Percentiles rank a stretch among this genome's conserved stretches.
Conservation (phyloP, 2,329 filamentous ascomycete species). For the Hysterium pulicare region DNA sequence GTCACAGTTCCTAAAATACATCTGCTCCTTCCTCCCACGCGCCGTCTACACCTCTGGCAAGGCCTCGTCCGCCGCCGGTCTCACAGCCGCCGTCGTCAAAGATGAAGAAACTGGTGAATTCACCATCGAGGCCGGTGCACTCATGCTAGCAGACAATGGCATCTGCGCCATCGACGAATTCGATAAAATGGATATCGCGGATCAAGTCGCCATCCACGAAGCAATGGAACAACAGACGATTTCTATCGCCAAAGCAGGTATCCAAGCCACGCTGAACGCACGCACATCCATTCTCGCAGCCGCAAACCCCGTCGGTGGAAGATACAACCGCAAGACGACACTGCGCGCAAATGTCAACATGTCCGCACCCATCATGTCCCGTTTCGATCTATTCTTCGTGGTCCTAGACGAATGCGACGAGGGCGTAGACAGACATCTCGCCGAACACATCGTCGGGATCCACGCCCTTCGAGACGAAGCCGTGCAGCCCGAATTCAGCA, state of each 20-base stretch:
- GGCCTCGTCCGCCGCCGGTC: conserved; percentile 92
- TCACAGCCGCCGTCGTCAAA: conserved; percentile 94
- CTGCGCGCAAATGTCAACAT: conserved; percentile 96
- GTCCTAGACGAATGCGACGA: conserved; percentile 97
- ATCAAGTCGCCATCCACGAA: conserved; percentile 99
- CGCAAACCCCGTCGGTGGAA: conserved; percentile 90
- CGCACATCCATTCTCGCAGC: conserved; percentile 93
- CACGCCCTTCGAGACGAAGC: conserved; percentile 92
- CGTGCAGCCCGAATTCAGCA: conserved; percentile 88
- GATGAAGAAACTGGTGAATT: conserved; percentile 98
- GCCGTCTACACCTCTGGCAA: conserved; percentile 98
- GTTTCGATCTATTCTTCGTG: conserved; percentile 98
- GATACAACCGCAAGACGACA: conserved; percentile 96
- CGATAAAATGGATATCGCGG: conserved; percentile 97
- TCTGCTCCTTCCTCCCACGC: conserved; percentile 93
- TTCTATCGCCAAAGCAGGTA: conserved; percentile 96
- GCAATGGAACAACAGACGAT: conserved; percentile 99
- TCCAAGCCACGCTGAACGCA: conserved; percentile 95
- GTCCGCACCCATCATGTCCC: conserved; percentile 98
- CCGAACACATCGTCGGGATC: conserved; percentile 89
- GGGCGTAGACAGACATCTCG: conserved; percentile 81
- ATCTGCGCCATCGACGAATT: conserved; percentile 99
- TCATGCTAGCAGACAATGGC: conserved; percentile 95
- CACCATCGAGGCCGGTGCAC: conserved; percentile 94
- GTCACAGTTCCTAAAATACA: conserved; percentile 96